Conservation (phyloP, 1,139 yeast genomes). For the Scheffersomyces cryptocercus region DNA sequence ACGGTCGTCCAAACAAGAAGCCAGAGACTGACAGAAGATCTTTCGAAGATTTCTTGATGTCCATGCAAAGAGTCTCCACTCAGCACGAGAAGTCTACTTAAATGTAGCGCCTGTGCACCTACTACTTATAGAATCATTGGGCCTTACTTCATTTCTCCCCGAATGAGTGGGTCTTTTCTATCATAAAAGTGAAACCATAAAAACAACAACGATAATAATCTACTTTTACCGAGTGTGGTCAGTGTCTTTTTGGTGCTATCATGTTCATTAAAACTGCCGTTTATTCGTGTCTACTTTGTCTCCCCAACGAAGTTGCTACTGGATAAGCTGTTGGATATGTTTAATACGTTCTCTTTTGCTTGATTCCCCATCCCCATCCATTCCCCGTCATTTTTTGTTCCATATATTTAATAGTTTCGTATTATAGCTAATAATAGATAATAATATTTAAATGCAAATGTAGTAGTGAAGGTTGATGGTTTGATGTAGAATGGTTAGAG, state of each 20-base stretch:
- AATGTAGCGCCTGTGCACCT: constrained; percentile 9
- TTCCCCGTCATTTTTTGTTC: constrained; percentile 24
- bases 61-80: constrained; percentile 98
- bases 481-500: no score
- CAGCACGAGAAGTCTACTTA: constrained; percentile 82
- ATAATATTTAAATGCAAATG: constrained; percentile 18
- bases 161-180: neutral
- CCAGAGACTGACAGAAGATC: constrained; percentile 72
- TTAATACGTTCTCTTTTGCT: constrained; percentile 3
- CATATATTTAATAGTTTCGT: constrained; percentile 20
- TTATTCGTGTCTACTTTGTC: constrained; percentile 2
- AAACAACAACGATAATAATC: no score
- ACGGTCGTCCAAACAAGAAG: constrained; percentile 73
- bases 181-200: no score
- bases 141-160: constrained; percentile 1
- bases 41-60: constrained; percentile 91
- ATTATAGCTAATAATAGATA: constrained; percentile 32
- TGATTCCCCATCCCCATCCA: constrained; percentile 23
- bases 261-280: constrained; percentile 1
- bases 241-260: constrained; percentile 4
- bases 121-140: constrained; percentile 6
- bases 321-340: constrained; percentile 4
- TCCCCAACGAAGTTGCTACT: constrained; percentile 5
- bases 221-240: no score
- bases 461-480: no score